Percentiles rank a stretch among this genome's conserved stretches.
These are phyloP conservation scores for Fraxinus nigra DNA, from an alignment of 305 asterid genomes.

Conservation along the genomic window DNA sequence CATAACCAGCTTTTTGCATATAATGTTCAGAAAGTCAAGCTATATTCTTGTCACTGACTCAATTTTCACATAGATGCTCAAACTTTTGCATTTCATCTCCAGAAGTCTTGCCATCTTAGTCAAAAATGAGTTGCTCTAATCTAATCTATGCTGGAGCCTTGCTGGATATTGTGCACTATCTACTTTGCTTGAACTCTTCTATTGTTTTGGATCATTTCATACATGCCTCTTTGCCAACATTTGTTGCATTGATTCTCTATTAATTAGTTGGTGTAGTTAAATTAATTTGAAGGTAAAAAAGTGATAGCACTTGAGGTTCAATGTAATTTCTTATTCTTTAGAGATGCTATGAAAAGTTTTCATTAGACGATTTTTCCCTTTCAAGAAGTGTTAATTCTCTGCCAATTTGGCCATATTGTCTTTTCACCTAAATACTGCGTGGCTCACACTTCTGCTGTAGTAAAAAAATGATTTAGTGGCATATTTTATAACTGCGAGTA, in stretches of 20 bases:
- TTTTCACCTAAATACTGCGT: not conserved
- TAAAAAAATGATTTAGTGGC: not conserved
- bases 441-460: not conserved
- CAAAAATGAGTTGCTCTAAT: not conserved
- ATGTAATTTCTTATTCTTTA: not conserved
- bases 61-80: not conserved
- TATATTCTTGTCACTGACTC: not conserved
- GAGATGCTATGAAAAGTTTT: not conserved
- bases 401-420: not conserved
- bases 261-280: not conserved
- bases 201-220: not conserved
- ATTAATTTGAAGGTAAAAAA: not conserved
- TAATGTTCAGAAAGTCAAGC: not conserved
- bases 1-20: not conserved
- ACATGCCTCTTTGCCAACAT: not conserved
- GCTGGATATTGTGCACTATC: not conserved
- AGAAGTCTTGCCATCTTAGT: not conserved
- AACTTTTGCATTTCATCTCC: not conserved
- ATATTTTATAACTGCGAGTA: not conserved
- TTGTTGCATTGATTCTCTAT: not conserved
- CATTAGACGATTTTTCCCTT: not conserved
- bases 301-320: not conserved
- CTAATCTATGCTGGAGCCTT: not conserved
- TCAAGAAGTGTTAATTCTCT: not conserved
- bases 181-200: not conserved